These are phyloP conservation scores for Colletotrichum viniferum DNA, from an alignment of 2,329 filamentous ascomycete genomes.

Conservation along the genomic window DNA sequence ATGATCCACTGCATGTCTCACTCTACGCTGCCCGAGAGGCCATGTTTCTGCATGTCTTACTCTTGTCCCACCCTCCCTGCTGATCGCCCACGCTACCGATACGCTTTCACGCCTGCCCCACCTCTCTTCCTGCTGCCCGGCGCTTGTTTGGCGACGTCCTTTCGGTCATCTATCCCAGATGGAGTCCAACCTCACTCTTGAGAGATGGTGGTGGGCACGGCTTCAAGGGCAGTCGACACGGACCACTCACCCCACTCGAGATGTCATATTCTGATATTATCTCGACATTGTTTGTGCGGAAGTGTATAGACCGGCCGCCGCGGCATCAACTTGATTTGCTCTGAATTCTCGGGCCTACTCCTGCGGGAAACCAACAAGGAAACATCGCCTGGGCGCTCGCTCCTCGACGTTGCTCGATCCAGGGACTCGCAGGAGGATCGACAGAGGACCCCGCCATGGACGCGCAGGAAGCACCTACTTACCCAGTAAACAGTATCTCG, in stretches of 20 bases:
- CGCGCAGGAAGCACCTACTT: neutral
- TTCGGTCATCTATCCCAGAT: neutral
- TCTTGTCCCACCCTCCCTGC: slow-evolving; percentile 20
- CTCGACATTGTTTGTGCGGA: neutral
- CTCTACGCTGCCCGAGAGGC: slow-evolving; percentile 37
- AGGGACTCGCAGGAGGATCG: slow-evolving; percentile 14
- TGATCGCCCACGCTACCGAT: slow-evolving; percentile 23
- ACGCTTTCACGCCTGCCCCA: slow-evolving; percentile 24
- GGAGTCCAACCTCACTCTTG: neutral
- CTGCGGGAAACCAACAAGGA: neutral
- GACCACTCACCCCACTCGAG: neutral
- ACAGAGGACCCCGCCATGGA: neutral
- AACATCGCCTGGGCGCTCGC: neutral
- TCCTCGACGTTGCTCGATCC: neutral
- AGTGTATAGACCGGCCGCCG: neutral
- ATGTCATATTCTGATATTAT: neutral
- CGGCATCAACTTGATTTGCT: neutral
- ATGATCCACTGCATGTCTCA: slow-evolving; percentile 41
- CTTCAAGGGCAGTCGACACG: neutral
- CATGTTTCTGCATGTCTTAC: slow-evolving; percentile 36
- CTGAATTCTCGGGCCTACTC: neutral
- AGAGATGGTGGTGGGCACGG: neutral
- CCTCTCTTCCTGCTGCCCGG: slow-evolving; percentile 13
- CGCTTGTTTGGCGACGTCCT: slow-evolving; percentile 18
- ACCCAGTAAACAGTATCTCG: neutral